Percentiles rank a stretch among this genome's conserved stretches.
Evolutionary conservation across 2,329 filamentous ascomycete species (phyloP).

Genomic region (Cordyceps farinosa): DNA sequence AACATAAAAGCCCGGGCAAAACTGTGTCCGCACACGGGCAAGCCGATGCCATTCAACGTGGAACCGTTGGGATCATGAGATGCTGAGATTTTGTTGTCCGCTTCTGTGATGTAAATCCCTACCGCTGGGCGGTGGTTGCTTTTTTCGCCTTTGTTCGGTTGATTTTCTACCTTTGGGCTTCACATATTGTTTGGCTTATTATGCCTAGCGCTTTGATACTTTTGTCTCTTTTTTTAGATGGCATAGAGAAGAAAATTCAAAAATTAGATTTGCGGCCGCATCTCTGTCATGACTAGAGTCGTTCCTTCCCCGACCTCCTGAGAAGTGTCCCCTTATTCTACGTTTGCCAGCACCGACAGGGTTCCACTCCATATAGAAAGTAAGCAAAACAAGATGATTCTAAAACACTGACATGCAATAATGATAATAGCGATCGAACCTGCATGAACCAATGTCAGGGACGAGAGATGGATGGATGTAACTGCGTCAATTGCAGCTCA

Average conservation of each 20-base stretch:
- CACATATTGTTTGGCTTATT: not conserved
- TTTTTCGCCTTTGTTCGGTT: not conserved
- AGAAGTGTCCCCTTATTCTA: not conserved
- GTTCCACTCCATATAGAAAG: not conserved
- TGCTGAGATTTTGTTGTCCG: not conserved
- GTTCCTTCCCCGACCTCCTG: not conserved
- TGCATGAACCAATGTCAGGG: not conserved
- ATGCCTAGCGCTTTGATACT: not conserved
- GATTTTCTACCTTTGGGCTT: not conserved
- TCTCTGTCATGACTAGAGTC: not conserved
- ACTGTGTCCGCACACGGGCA: constrained; percentile 3
- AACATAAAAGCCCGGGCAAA: constrained; percentile 5
- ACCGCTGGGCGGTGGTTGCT: not conserved
- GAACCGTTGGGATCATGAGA: constrained; percentile 2
- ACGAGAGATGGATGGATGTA: not conserved
- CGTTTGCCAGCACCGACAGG: not conserved
- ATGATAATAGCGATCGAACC: not conserved
- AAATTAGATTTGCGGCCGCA: not conserved
- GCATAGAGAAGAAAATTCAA: not conserved
- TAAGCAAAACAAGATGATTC: not conserved
- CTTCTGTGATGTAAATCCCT: not conserved
- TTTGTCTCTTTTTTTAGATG: not conserved
- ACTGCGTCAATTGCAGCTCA: not conserved
- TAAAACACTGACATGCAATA: not conserved
- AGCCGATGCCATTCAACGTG: constrained; percentile 5